phyloP scores from a whole-genome alignment of 2,329 filamentous ascomycete genomes.

The Cladosporium cucumerinum region DNA sequence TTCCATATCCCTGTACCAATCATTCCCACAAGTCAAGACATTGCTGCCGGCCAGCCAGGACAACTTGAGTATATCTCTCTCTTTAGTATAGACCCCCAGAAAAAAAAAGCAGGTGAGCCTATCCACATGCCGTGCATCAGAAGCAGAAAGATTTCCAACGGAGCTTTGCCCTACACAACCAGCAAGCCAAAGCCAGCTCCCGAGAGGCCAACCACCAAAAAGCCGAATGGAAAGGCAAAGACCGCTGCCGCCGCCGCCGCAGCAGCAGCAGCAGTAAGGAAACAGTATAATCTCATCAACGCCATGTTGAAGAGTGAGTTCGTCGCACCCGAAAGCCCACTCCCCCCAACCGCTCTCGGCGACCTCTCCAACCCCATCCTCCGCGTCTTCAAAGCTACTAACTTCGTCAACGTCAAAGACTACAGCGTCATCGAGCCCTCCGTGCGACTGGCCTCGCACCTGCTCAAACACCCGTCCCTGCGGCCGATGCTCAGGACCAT shows the following conservation, averaged over 20 bases:
- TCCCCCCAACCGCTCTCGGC: neutral
- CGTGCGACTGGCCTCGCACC: neutral
- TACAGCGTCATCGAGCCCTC: slow-evolving; percentile 5
- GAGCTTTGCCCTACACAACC: neutral
- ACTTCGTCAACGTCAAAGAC: neutral
- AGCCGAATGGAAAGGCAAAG: neutral
- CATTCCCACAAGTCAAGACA: neutral
- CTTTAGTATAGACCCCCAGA: neutral
- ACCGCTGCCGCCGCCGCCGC: neutral
- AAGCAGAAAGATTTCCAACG: neutral
- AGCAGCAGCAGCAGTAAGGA: neutral
- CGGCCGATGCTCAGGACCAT: slow-evolving; percentile 1
- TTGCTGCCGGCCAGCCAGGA: neutral
- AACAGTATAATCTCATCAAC: neutral
- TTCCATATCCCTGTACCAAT: neutral
- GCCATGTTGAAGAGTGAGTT: slow-evolving; percentile 4
- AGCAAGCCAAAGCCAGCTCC: neutral
- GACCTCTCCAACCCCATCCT: slow-evolving; percentile 6
- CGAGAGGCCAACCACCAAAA: neutral
- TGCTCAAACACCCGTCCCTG: slow-evolving; percentile 1
- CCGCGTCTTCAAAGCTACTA: neutral
- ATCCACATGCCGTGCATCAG: neutral
- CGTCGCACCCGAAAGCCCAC: neutral
- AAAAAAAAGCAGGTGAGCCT: neutral
- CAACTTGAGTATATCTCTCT: neutral